phyloP scores from a whole-genome alignment of 805 yeast species.

The Candida alai region DNA sequence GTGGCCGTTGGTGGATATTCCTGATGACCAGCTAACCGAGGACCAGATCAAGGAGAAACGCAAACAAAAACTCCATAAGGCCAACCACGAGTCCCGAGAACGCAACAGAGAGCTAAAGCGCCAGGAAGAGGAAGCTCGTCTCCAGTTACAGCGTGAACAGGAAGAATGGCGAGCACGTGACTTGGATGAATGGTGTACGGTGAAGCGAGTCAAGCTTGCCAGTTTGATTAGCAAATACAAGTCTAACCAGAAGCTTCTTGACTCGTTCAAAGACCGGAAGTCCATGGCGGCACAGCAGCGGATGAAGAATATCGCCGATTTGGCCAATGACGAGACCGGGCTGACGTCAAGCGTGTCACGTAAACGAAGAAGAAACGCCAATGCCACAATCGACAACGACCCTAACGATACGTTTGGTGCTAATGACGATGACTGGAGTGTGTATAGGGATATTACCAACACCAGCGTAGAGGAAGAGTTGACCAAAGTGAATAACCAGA shows the following conservation, averaged over 20 bases:
- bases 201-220: conserved; percentile 59
- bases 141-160: conserved; percentile 63
- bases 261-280: conserved; percentile 81
- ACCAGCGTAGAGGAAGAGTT: conserved; percentile 76
- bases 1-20: conserved; percentile 71
- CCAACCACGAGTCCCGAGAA: conserved; percentile 84
- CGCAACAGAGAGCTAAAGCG: conserved; percentile 77
- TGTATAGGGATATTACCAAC: conserved; percentile 77
- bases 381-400: conserved; percentile 78
- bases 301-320: conserved; percentile 84
- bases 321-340: conserved; percentile 68
- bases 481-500: conserved; percentile 63
- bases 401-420: conserved; percentile 95
- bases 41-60: conserved; percentile 85
- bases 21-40: conserved; percentile 78
- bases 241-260: conserved; percentile 66
- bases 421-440: conserved; percentile 92
- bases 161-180: conserved; percentile 73
- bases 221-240: conserved; percentile 56
- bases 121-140: conserved; percentile 55
- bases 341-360: conserved; percentile 46
- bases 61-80: conserved; percentile 75
- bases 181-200: conserved; percentile 73
- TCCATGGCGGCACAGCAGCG: conserved; percentile 89
- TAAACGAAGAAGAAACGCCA: conserved; percentile 41